These are phyloP conservation scores for Acanthamoeba culbertsoni DNA, from an alignment of 208 protist genomes.

Conservation along the genomic window DNA sequence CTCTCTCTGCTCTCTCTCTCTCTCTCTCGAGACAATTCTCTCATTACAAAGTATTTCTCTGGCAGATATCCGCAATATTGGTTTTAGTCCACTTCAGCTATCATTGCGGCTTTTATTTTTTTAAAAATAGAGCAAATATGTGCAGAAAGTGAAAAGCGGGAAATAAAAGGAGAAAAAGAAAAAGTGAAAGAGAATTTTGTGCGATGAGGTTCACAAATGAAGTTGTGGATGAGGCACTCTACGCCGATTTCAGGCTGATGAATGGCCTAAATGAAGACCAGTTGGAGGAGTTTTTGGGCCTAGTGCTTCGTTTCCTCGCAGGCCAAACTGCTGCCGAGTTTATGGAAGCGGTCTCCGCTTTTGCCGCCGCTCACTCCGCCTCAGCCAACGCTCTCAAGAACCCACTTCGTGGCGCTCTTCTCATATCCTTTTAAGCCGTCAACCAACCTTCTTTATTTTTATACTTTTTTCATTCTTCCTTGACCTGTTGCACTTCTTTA, in stretches of 20 bases:
- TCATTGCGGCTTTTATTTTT: no score
- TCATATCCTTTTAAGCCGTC: constrained; percentile 45
- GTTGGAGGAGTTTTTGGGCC: constrained; percentile 17
- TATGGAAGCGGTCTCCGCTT: constrained; percentile 7
- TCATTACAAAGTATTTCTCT: no score
- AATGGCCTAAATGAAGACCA: constrained; percentile 25
- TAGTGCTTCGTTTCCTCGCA: neutral
- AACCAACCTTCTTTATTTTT: neutral
- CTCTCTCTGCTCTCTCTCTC: no score
- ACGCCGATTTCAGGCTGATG: constrained; percentile 8
- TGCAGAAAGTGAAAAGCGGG: no score
- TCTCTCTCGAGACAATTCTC: no score
- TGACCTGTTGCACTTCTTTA: constrained; percentile 38
- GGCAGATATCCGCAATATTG: no score
- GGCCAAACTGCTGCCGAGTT: constrained; percentile 12
- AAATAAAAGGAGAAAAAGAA: no score
- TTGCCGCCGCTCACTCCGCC: neutral
- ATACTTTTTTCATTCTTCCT: constrained; percentile 35
- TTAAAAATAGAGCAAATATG: no score
- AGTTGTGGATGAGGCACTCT: constrained; percentile 23
- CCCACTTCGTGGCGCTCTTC: constrained; percentile 10
- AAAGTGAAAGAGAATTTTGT: no score
- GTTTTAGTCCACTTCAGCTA: no score
- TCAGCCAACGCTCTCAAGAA: constrained; percentile 38
- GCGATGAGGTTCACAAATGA: constrained; percentile 43